Percentiles rank a stretch among this genome's conserved stretches.
Conservation (phyloP, 805 yeast species). For the Ogataea nitratoaversa region DNA sequence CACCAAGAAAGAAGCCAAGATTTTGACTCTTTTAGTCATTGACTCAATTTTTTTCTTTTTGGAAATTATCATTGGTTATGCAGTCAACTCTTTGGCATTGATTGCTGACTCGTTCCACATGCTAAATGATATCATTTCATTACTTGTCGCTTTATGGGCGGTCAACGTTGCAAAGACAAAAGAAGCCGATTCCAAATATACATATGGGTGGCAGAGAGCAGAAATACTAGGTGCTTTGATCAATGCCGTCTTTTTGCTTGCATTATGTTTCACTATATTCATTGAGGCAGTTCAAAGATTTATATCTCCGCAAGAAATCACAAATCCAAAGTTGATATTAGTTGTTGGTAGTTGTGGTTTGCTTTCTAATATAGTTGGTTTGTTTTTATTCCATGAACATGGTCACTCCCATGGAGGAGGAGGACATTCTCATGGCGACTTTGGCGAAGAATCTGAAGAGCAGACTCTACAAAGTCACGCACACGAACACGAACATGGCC, state of each 20-base stretch:
- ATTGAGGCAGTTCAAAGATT: slow-evolving; percentile 92
- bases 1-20: slow-evolving; percentile 59
- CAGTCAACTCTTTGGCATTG: slow-evolving; percentile 90
- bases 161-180: slow-evolving; percentile 81
- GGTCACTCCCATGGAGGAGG: slow-evolving; percentile 51
- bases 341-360: slow-evolving; percentile 83
- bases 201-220: slow-evolving; percentile 98
- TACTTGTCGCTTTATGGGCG: slow-evolving; percentile 93
- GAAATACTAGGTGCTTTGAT: slow-evolving; percentile 93
- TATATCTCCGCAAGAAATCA: slow-evolving; percentile 70
- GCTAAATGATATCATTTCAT: slow-evolving; percentile 90
- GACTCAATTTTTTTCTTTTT: slow-evolving; percentile 82
- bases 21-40: slow-evolving; percentile 62
- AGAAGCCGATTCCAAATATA: slow-evolving; percentile 81
- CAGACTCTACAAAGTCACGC: slow-evolving; percentile 14
- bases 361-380: slow-evolving; percentile 75
- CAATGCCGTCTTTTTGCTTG: slow-evolving; percentile 89
- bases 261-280: slow-evolving; percentile 86
- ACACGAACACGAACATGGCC: slow-evolving; percentile 15
- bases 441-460: slow-evolving; percentile 10
- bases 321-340: slow-evolving; percentile 78
- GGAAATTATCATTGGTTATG: slow-evolving; percentile 82
- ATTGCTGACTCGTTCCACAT: slow-evolving; percentile 97
- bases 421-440: slow-evolving; percentile 29
- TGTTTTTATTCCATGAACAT: slow-evolving; percentile 85